phyloP scores from a whole-genome alignment of 2,329 filamentous ascomycete genomes.

The Camillea tinctor region DNA sequence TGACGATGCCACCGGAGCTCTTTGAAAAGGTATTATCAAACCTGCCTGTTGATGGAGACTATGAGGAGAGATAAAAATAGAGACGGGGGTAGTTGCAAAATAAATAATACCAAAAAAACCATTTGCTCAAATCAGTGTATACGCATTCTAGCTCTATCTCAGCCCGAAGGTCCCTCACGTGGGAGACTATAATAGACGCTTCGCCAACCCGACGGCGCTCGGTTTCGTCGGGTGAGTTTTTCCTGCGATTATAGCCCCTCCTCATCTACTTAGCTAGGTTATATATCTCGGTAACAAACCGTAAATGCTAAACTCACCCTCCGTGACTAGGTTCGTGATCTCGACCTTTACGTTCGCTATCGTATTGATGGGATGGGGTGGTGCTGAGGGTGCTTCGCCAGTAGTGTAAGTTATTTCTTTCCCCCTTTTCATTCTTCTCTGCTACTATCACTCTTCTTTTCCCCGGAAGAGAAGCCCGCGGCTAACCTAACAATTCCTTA shows the following conservation, averaged over 20 bases:
- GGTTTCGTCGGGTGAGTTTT: slow-evolving; percentile 35
- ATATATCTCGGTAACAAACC: too few relatives aligned
- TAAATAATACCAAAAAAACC: too few relatives aligned
- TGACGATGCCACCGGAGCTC: slow-evolving; percentile 39
- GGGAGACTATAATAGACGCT: slow-evolving; percentile 36
- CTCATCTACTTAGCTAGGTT: too few relatives aligned
- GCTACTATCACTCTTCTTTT: neutral
- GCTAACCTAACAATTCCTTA: too few relatives aligned
- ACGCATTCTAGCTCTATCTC: slow-evolving; percentile 33
- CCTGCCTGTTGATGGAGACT: too few relatives aligned
- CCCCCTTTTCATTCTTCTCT: neutral
- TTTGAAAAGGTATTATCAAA: slow-evolving; percentile 35
- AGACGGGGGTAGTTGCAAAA: too few relatives aligned
- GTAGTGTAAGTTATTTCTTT: slow-evolving; percentile 29
- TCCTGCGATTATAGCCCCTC: too few relatives aligned
- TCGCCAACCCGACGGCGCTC: slow-evolving; percentile 38
- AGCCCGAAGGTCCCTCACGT: slow-evolving; percentile 37
- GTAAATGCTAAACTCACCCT: neutral
- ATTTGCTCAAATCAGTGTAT: slow-evolving; percentile 6
- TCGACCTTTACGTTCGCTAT: slow-evolving; percentile 38
- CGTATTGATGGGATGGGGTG: slow-evolving; percentile 38
- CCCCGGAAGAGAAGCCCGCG: too few relatives aligned
- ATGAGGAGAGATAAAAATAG: too few relatives aligned
- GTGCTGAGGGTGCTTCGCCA: slow-evolving; percentile 32
- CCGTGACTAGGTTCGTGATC: slow-evolving; percentile 33